A percentile compares a stretch with the other conserved stretches of the same genome.
Evolutionary conservation across 352 stramenopile genomes (phyloP).

Genomic region (Globisporangium nodosum): DNA sequence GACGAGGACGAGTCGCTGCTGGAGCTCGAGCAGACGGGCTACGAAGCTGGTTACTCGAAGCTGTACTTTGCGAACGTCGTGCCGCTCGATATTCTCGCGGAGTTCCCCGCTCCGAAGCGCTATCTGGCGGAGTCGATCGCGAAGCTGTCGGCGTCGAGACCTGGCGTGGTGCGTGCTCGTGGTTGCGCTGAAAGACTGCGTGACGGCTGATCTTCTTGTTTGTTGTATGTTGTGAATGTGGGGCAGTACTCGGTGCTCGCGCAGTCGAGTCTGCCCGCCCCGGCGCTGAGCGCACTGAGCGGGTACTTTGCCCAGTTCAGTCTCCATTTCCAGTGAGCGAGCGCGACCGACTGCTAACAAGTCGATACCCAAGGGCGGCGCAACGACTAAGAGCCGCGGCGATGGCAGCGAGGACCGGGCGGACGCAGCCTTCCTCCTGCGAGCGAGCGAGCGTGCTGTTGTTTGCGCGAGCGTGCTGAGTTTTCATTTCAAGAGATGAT

Average conservation of each 20-base stretch:
- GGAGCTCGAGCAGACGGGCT: slow-evolving; percentile 81
- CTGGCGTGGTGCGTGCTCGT: slow-evolving; percentile 50
- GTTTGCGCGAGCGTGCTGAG: background rate
- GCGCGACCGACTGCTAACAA: slow-evolving; percentile 5
- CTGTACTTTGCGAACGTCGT: slow-evolving; percentile 89
- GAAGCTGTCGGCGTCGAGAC: slow-evolving; percentile 58
- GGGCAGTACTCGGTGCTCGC: slow-evolving; percentile 45
- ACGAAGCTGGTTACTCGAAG: slow-evolving; percentile 93
- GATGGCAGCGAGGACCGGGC: background rate
- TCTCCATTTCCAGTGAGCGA: slow-evolving; percentile 51
- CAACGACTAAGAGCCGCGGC: background rate
- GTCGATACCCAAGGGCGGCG: background rate
- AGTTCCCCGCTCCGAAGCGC: slow-evolving; percentile 54
- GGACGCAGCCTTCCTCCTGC: background rate
- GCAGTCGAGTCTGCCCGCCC: slow-evolving; percentile 32
- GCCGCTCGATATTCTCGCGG: slow-evolving; percentile 80
- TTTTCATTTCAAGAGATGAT: background rate
- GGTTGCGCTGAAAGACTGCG: background rate
- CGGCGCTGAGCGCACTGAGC: slow-evolving; percentile 30
- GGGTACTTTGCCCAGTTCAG: slow-evolving; percentile 67
- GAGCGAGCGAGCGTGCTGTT: background rate
- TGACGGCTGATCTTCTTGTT: slow-evolving; percentile 2
- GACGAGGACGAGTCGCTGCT: slow-evolving; percentile 79
- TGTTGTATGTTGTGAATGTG: slow-evolving; percentile 2
- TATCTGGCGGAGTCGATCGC: slow-evolving; percentile 65